A percentile compares a stretch with the other conserved stretches of the same genome.
These are phyloP conservation scores for Solioccasus polychromus DNA, from an alignment of 768 basidiomycete genomes.

Conservation along the genomic window DNA sequence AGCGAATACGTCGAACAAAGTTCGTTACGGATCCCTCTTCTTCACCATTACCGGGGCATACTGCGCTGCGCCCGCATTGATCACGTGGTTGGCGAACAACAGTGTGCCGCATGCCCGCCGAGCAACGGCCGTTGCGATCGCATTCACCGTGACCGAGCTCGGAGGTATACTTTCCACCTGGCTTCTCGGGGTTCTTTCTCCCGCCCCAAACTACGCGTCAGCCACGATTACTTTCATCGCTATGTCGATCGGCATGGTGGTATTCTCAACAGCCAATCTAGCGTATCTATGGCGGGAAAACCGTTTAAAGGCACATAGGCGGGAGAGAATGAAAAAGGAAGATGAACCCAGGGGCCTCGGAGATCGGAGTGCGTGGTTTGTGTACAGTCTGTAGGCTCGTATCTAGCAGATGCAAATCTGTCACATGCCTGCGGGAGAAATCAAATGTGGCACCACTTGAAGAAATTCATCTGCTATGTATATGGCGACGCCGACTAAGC, in stretches of 20 bases:
- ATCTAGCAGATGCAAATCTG: no score
- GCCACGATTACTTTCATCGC: slow-evolving; percentile 39
- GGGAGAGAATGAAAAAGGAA: slow-evolving; percentile 29
- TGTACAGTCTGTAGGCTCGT: slow-evolving; percentile 41
- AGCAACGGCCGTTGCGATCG: slow-evolving; percentile 56
- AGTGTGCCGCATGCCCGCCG: slow-evolving; percentile 53
- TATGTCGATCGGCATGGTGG: slow-evolving; percentile 39
- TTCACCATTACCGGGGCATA: slow-evolving; percentile 53
- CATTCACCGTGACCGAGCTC: slow-evolving; percentile 52
- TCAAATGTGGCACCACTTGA: no score
- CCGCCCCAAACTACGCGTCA: slow-evolving; percentile 47
- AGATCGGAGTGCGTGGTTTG: slow-evolving; percentile 56
- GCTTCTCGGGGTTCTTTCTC: slow-evolving; percentile 51
- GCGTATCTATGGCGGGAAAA: slow-evolving; percentile 44
- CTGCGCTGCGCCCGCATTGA: slow-evolving; percentile 48
- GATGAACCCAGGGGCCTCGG: slow-evolving; percentile 45
- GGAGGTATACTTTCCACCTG: slow-evolving; percentile 63
- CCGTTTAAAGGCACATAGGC: slow-evolving; percentile 39
- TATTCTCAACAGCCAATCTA: slow-evolving; percentile 37
- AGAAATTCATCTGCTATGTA: no score
- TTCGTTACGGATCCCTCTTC: slow-evolving; percentile 56
- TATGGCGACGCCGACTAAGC: no score
- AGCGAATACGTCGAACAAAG: slow-evolving; percentile 31
- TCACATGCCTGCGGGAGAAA: no score
- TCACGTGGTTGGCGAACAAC: slow-evolving; percentile 64